phyloP scores from a whole-genome alignment of 768 basidiomycete genomes.

The Nidularia pulvinata region DNA sequence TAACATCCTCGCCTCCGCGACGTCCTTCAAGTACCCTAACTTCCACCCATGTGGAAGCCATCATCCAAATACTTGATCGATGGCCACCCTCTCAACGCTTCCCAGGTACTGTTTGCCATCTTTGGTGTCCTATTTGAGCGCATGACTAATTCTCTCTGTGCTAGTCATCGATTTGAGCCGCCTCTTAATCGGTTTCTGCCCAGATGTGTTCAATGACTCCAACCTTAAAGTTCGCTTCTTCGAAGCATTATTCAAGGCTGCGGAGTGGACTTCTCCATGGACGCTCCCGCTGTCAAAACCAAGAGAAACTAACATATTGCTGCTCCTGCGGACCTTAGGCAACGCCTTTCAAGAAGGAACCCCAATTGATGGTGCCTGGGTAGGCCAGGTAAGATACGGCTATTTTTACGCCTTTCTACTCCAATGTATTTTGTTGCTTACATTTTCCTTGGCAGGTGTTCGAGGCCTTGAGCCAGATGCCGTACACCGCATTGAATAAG shows the following conservation, averaged over 20 bases:
- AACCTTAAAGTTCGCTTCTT: constrained; percentile 52
- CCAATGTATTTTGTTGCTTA: neutral
- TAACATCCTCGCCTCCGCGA: constrained; percentile 33
- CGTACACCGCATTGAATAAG: constrained; percentile 62
- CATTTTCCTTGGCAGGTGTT: constrained; percentile 45
- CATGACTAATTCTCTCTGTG: neutral
- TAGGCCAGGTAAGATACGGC: constrained; percentile 39
- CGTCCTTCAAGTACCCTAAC: constrained; percentile 31
- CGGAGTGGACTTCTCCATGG: constrained; percentile 65
- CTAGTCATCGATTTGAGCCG: constrained; percentile 87
- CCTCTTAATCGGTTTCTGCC: constrained; percentile 66
- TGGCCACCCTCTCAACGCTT: constrained; percentile 78
- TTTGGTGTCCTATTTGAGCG: neutral
- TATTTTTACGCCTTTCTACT: neutral
- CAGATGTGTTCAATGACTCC: constrained; percentile 44
- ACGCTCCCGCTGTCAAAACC: constrained; percentile 59
- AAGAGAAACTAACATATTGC: constrained; percentile 82
- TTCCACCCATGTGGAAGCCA: constrained; percentile 54
- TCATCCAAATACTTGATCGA: constrained; percentile 64
- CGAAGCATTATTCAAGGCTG: constrained; percentile 61
- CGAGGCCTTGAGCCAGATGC: constrained; percentile 44
- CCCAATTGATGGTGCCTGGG: constrained; percentile 46
- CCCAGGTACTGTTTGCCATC: constrained; percentile 45
- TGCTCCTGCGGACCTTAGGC: constrained; percentile 77
- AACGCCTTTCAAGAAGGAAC: constrained; percentile 73